phyloP scores from a whole-genome alignment of 2,329 filamentous ascomycete species.

The Chrysoporthe cubensis region DNA sequence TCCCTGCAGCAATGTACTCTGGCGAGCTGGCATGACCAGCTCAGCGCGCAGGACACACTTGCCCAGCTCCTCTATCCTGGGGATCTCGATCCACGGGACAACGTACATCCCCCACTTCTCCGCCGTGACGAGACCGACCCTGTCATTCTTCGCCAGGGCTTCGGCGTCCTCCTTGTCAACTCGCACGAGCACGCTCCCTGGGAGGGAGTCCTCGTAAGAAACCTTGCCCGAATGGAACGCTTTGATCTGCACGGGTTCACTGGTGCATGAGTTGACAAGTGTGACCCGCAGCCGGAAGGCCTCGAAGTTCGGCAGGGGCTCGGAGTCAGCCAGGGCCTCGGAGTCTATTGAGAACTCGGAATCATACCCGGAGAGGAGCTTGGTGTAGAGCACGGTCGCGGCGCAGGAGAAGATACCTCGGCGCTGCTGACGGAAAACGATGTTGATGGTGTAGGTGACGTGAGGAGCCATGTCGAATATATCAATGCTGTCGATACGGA shows the following conservation, averaged over 20 bases:
- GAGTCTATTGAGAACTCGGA: neutral
- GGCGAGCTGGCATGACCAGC: neutral
- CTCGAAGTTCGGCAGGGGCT: neutral
- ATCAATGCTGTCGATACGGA: too few relatives aligned
- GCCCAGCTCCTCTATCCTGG: neutral
- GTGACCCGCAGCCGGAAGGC: neutral
- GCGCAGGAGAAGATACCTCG: neutral
- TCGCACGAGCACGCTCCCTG: neutral
- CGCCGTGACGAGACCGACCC: neutral
- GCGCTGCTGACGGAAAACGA: slow-evolving; percentile 3
- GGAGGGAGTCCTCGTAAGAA: neutral
- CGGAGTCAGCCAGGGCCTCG: neutral
- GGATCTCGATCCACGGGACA: slow-evolving; percentile 3
- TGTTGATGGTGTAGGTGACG: neutral
- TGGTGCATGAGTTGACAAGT: neutral
- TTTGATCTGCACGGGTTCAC: neutral
- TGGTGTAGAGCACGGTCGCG: slow-evolving; percentile 1
- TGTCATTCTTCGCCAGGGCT: neutral
- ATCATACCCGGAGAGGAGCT: neutral
- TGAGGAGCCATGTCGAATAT: neutral
- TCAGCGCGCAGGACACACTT: slow-evolving; percentile 1
- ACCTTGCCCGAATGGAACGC: neutral
- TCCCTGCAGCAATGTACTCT: neutral
- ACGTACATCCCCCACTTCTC: slow-evolving; percentile 3
- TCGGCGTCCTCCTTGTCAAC: slow-evolving; percentile 2